Percentiles rank a stretch among this genome's conserved stretches.
Conservation (phyloP, 2,329 filamentous ascomycete genomes). For the Colletotrichum chrysophilum region DNA sequence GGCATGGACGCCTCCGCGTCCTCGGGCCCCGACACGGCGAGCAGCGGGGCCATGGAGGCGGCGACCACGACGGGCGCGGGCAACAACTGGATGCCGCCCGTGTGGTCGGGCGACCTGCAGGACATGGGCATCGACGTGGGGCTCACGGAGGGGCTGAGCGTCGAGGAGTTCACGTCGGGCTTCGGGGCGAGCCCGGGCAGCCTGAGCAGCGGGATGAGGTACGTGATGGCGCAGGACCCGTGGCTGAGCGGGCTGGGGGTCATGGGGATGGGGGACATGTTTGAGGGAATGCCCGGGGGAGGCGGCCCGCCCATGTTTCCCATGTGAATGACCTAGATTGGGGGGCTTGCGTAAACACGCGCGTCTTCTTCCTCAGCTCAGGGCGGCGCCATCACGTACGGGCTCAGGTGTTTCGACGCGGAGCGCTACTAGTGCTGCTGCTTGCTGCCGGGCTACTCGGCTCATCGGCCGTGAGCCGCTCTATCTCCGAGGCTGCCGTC, state of each 20-base stretch:
- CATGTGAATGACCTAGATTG: conserved; percentile 26
- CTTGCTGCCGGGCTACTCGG: background rate
- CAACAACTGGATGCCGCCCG: conserved; percentile 1
- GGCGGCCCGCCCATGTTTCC: conserved; percentile 34
- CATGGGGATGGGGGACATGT: conserved; percentile 27
- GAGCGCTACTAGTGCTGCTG: background rate
- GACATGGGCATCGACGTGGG: conserved; percentile 16
- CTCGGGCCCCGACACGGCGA: background rate
- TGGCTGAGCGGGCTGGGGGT: conserved; percentile 43
- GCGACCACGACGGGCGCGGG: background rate
- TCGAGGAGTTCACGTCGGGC: conserved; percentile 20
- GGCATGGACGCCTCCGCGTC: background rate
- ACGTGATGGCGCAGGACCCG: conserved; percentile 41
- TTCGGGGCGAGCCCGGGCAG: conserved; percentile 18
- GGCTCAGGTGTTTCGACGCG: background rate
- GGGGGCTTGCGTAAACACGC: background rate
- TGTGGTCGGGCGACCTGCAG: conserved; percentile 2
- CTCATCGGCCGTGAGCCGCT: background rate
- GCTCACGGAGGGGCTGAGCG: conserved; percentile 14
- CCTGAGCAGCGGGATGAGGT: conserved; percentile 32
- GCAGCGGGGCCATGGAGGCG: background rate
- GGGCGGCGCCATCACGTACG: background rate
- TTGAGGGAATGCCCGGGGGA: conserved; percentile 37
- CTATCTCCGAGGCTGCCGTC: background rate
- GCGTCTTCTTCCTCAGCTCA: background rate